Base-by-base conservation (phyloP, 2,329 filamentous ascomycete genomes). In the Ophiocordyceps camponoti-floridani region DNA sequence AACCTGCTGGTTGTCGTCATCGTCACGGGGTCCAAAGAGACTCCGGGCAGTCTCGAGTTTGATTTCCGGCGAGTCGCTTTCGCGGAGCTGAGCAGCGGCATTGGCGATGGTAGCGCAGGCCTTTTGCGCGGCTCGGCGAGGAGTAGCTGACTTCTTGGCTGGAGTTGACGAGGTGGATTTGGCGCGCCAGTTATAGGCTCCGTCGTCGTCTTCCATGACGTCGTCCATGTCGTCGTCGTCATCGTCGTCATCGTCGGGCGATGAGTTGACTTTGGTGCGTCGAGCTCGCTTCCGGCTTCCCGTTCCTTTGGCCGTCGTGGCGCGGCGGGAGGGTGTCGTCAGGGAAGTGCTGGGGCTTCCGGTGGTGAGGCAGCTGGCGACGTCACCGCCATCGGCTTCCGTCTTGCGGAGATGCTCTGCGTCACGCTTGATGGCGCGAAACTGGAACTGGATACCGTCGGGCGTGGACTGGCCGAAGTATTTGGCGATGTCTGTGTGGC, bases 391-490 rank as follows among this genome's bases (percentile, higher is more conserved):
- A 1, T 58, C 55, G 19, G 61, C 58, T n/a, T 66, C 62, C 3
- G 67, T 66, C 3, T 60, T 52, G 40, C 64, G 61, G 41, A 77
- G 65, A 2, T 57, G 58, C 37, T 70, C 66, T 28, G 69, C 73
- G 28, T 74, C 64, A 33, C 62, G 63, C 57, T 74, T 76, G 58
- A 78, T 68, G 23, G 55, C 48, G 1, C 75, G 68, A 52, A 79
- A 77, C 52, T 78, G 74, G 54, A 74, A 79, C 50, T 70, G 67
- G n/a, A 79, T 67, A 9, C 75, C 75, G 18, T 67, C 66, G 0
- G 64, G 54, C 0, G 74, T 79, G 4, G 70, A 75, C 46, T 75
- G 72, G 26, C 74, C 75, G 49, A 75, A 79, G 57, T 72, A 70
- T 48, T 68, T 72, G 47, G 71, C 68, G 43, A 79, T 77, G 40